Evolutionary conservation across 768 basidiomycete genomes (phyloP).

Genomic region (Nevesoporus exiguus): DNA sequence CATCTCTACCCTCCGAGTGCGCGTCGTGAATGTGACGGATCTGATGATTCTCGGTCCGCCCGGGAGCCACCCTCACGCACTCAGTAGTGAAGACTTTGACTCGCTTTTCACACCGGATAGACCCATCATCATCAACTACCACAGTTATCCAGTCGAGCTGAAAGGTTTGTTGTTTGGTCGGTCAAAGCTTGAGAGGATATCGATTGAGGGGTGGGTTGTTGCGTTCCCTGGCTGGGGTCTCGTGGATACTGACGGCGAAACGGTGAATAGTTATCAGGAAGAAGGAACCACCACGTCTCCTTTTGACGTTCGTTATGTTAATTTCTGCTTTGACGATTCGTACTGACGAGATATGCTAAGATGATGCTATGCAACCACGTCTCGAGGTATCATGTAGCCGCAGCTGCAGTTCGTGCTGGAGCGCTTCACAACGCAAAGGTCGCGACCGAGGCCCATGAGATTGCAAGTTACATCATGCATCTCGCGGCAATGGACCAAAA

Average conservation of each 20-base stretch:
- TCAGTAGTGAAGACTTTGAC: slow-evolving; percentile 58
- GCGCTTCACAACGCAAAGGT: slow-evolving; percentile 51
- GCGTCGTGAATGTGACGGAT: slow-evolving; percentile 88
- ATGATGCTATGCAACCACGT: slow-evolving; percentile 75
- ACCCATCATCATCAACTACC: slow-evolving; percentile 78
- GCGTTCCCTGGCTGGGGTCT: neutral
- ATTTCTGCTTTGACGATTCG: neutral
- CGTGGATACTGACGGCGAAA: slow-evolving; percentile 2
- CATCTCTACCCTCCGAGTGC: slow-evolving; percentile 70
- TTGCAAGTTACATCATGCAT: slow-evolving; percentile 57
- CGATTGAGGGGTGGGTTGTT: slow-evolving; percentile 46
- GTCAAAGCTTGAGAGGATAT: slow-evolving; percentile 45
- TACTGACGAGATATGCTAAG: slow-evolving; percentile 29
- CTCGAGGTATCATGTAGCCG: slow-evolving; percentile 64
- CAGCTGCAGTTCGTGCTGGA: slow-evolving; percentile 55
- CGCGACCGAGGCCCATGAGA: slow-evolving; percentile 54
- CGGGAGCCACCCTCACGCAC: slow-evolving; percentile 76
- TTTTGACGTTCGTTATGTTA: slow-evolving; percentile 53
- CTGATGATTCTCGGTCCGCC: slow-evolving; percentile 72
- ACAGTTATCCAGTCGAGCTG: slow-evolving; percentile 74
- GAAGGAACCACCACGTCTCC: slow-evolving; percentile 81
- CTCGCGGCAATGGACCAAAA: slow-evolving; percentile 57
- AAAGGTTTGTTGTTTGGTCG: slow-evolving; percentile 63
- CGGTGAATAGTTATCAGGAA: slow-evolving; percentile 47
- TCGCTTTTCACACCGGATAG: slow-evolving; percentile 69